Evolutionary conservation across 331 rosid species (phyloP), one percentile per base, ranked within the genome.

Genomic region (Malus hybrid): DNA sequence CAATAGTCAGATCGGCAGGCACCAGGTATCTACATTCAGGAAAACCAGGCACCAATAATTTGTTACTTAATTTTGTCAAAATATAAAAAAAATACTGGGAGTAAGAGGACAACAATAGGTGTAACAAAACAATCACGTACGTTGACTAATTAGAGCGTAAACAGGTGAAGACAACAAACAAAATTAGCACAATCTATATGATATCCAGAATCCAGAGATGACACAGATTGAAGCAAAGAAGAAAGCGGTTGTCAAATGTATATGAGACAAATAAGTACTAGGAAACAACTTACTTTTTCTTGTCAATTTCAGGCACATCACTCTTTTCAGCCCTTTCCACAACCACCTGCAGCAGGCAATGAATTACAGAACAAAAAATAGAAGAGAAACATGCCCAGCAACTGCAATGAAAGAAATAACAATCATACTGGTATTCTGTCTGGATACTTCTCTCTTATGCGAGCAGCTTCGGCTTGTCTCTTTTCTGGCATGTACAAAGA

Each of bases 321-420:
- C 85, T 91, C 87, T 93, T 89, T 50, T 87, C 91, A 74, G 92
- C 96, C 84, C 87, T 89, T 83, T 93, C 97, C 62, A 93, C 96
- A 75, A 93, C 89, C 80, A 93, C 97, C 98, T 91, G 69, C 83
- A 80, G 52, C 63, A 31, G 77, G 9, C 27, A 48, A 4, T 57
- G 57, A 78, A 69, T 68, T 71, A 77, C 13, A 76, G 70, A 34
- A 78, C 76, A 55, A 73, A 50, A 65, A 65, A 22, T 75, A 73
- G 54, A 70, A 16, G 19, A 39, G 20, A 32, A 11, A 27, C 22
- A 75, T 6, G 24, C 31, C n/a, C 60, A 19, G 7, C 44, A 72
- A 42, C 27, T 15, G 32, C 27, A 65, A 60, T 24, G 5, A 31
- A 28, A 68, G 32, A 59, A 73, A 64, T 61, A 56, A 69, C 34